Base-by-base conservation (phyloP, 225 moss, liverwort and hornwort genomes). In the Marchantia polymorpha region DNA sequence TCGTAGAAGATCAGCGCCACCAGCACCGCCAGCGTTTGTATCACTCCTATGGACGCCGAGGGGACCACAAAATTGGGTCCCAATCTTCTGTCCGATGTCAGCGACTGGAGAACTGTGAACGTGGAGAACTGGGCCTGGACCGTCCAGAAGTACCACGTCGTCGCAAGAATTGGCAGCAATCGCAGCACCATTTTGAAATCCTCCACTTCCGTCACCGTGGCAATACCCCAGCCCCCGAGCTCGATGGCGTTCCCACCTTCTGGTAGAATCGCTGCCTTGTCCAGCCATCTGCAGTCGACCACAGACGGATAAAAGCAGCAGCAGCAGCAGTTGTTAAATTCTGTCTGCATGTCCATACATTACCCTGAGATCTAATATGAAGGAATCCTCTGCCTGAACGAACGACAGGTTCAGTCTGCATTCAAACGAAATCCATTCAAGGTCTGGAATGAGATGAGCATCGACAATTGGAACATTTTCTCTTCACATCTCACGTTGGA, bases 151-250 rank as follows among this genome's bases (percentile, higher is more conserved):
- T 89, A 84, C 82, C 90, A 50, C 9, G 87, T 81, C 4, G 93
- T 91, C 25, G 85, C 84, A 87, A 90, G 90, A 47, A 89, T 89
- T 7, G 93, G 93, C 10, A 88, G 55, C 78, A 93, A 78, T 26
- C 83, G 90, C 27, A 90, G 19, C 70, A 93, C 75, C 52, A 89
- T 78, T 77, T 93, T 93, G 83, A 92, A 73, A 81, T 93, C 89
- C 72, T 93, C 93, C 30, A 93, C 93, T 85, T 93, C 84, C 13
- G 68, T 80, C n/a, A 81, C 69, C 0, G 84, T 80, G 68, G 79
- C 74, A 19, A 83, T 29, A 6, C 53, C 20, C 79, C 83, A 75
- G 15, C 47, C 8, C 64, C 64, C 27, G 52, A 29, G 4, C 23
- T 50, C 16, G 17, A 25, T n/a, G 16, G 52, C n/a, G 1, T 17